These are phyloP conservation scores for Rauvolfia tetraphylla DNA, from an alignment of 257 asterid species.

Conservation along the genomic window DNA sequence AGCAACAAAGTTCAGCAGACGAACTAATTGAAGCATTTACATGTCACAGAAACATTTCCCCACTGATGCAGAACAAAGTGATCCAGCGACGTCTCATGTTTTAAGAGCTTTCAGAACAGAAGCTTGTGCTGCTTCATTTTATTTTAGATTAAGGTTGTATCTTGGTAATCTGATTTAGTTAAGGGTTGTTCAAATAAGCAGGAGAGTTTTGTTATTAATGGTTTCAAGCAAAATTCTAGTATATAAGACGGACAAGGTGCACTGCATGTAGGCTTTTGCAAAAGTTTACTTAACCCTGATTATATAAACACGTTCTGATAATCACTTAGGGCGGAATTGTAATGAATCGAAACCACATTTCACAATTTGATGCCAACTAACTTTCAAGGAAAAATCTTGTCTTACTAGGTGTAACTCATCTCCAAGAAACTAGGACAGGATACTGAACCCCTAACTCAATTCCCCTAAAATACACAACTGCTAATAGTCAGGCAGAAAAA, in stretches of 20 bases:
- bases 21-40: background rate
- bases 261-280: background rate
- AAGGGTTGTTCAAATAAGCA: background rate
- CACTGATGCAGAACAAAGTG: background rate
- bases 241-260: background rate
- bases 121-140: background rate
- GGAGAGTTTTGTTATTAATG: background rate
- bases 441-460: background rate
- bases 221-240: background rate
- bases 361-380: background rate
- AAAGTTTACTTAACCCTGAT: background rate
- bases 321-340: background rate
- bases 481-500: conserved; percentile 19
- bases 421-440: background rate
- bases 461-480: background rate
- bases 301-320: background rate
- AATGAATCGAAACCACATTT: background rate
- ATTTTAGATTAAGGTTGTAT: background rate
- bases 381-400: background rate
- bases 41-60: background rate
- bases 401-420: background rate
- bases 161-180: background rate
- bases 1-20: background rate
- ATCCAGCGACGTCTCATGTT: background rate
- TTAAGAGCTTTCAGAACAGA: background rate